Percentiles rank a stretch among this genome's conserved stretches.
Evolutionary conservation across 192 early-diverging fungal species (phyloP).

Genomic region (Coemansia sp.): DNA sequence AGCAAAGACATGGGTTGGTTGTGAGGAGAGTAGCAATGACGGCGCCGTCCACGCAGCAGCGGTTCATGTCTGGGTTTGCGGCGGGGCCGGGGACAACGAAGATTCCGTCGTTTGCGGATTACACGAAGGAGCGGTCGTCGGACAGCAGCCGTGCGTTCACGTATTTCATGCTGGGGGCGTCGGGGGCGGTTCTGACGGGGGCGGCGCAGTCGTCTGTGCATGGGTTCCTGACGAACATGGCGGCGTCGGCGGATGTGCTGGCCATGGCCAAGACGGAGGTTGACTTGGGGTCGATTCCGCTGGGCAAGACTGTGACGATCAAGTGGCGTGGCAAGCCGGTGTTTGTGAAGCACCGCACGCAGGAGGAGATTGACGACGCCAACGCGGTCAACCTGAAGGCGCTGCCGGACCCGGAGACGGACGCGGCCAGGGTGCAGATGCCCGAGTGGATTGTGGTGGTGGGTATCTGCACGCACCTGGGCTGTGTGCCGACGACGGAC

Average conservation of each 20-base stretch:
- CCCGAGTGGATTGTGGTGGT: conserved; percentile 98
- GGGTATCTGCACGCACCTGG: conserved; percentile 82
- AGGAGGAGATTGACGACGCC: conserved; percentile 90
- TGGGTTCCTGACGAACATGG: conserved; percentile 71
- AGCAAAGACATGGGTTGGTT: neutral
- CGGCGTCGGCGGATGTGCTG: conserved; percentile 96
- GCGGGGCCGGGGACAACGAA: conserved; percentile 54
- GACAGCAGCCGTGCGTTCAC: conserved; percentile 71
- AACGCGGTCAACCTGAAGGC: conserved; percentile 70
- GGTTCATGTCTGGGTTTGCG: conserved; percentile 51
- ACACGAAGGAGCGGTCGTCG: conserved; percentile 61
- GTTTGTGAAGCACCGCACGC: conserved; percentile 94
- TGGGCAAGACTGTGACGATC: conserved; percentile 93
- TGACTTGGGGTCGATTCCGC: conserved; percentile 82
- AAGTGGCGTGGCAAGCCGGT: conserved; percentile 99
- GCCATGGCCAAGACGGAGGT: conserved; percentile 98
- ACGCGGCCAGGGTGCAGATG: conserved; percentile 81
- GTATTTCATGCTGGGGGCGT: conserved; percentile 93
- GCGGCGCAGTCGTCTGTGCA: conserved; percentile 87
- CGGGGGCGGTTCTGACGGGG: conserved; percentile 71
- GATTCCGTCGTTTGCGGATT: conserved; percentile 72
- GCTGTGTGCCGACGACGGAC: conserved; percentile 97
- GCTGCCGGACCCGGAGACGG: conserved; percentile 87
- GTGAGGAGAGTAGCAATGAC: conserved; percentile 17
- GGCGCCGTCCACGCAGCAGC: conserved; percentile 41